phyloP scores from a whole-genome alignment of 371 early-diverging fungal species.

The Phascolomyces articulosus region DNA sequence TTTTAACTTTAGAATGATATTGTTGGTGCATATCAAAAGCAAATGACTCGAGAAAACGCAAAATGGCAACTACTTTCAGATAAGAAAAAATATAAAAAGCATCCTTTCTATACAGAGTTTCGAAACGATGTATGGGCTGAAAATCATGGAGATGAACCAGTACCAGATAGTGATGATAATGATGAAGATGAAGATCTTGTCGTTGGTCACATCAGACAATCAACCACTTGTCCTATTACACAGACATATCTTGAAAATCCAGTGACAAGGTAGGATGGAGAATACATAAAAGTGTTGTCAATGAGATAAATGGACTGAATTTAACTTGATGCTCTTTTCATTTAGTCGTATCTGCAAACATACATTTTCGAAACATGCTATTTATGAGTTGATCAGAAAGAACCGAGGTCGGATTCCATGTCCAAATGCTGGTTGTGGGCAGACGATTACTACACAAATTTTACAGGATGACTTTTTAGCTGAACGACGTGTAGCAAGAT shows the following conservation, averaged over 20 bases:
- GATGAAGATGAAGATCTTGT: not conserved
- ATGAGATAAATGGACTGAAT: too few relatives aligned
- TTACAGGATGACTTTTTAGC: not conserved
- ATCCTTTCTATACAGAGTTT: not conserved
- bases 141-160: not conserved
- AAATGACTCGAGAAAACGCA: not conserved
- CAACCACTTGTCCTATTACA: not conserved
- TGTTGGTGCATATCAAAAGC: not conserved
- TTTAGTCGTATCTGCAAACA: conserved; percentile 1
- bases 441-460: not conserved
- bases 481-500: not conserved
- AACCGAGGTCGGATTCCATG: not conserved
- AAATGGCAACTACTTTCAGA: not conserved
- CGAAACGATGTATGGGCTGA: not conserved
- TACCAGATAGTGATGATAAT: not conserved
- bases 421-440: not conserved
- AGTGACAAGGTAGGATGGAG: not conserved
- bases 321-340: not conserved
- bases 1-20: not conserved
- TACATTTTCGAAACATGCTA: not conserved
- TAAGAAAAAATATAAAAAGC: not conserved
- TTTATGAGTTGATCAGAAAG: not conserved
- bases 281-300: too few relatives aligned
- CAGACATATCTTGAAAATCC: not conserved
- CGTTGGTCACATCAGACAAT: not conserved